Conservation (phyloP, 352 stramenopile genomes). For the Phytopythium boreale region DNA sequence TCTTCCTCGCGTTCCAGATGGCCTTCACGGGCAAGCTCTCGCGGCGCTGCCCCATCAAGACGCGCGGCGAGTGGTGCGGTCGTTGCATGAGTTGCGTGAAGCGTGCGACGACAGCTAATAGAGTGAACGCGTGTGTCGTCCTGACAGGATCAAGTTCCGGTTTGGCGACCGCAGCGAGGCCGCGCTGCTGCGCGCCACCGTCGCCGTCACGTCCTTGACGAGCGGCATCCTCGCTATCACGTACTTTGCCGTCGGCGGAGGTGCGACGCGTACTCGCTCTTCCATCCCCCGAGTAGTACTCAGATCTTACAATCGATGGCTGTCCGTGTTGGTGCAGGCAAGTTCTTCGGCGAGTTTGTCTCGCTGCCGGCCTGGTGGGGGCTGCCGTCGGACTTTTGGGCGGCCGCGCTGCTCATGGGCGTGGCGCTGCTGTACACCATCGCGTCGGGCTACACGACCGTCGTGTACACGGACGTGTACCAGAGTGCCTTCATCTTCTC, state of each 20-base stretch:
- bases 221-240: constrained; percentile 62
- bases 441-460: constrained; percentile 62
- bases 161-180: constrained; percentile 54
- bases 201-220: constrained; percentile 62
- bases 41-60: constrained; percentile 73
- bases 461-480: constrained; percentile 83
- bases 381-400: constrained; percentile 69
- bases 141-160: constrained; percentile 71
- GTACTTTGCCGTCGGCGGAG: constrained; percentile 75
- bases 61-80: constrained; percentile 65
- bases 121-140: neutral
- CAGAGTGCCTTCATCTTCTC: constrained; percentile 83
- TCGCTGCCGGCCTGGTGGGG: constrained; percentile 45
- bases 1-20: constrained; percentile 79
- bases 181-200: constrained; percentile 52
- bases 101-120: no score
- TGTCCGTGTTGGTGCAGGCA: constrained; percentile 23
- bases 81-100: neutral
- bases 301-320: neutral
- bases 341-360: constrained; percentile 80
- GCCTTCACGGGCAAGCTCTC: constrained; percentile 81
- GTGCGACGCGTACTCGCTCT: constrained; percentile 7
- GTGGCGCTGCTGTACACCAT: constrained; percentile 72
- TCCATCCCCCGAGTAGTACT: neutral
- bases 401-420: constrained; percentile 57